Evolutionary conservation across 169 alveolate genomes (phyloP).

Genomic region (Plasmodium adleri): DNA sequence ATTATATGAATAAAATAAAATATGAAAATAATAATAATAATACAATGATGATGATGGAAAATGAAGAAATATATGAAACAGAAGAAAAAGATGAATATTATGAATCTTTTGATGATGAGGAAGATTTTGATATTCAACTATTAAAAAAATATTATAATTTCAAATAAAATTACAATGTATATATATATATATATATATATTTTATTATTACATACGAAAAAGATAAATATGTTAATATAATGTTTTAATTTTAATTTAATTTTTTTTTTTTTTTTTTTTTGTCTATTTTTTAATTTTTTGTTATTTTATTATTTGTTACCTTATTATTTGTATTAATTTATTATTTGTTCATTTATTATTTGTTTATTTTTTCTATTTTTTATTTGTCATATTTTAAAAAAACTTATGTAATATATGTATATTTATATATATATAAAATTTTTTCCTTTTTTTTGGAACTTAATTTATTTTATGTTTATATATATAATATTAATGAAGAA

Average conservation of each 20-base stretch:
- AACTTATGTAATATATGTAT: too few species aligned
- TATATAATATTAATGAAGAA: too few species aligned
- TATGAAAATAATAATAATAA: neutral
- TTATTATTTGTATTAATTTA: neutral
- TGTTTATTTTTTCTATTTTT: too few species aligned
- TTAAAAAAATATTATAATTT: constrained; percentile 59
- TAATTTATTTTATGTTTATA: too few species aligned
- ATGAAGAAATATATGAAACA: constrained; percentile 16
- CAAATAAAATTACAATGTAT: constrained; percentile 8
- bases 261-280: constrained; percentile 16
- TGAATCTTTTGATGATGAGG: constrained; percentile 48
- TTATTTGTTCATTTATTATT: neutral
- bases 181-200: neutral
- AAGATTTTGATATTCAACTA: constrained; percentile 75
- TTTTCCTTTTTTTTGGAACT: too few species aligned
- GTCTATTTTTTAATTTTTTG: neutral
- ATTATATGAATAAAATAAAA: neutral
- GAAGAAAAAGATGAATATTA: constrained; percentile 36
- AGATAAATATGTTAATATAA: neutral
- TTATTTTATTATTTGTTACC: neutral
- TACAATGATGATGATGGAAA: neutral
- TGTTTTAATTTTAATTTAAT: neutral
- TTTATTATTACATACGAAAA: neutral
- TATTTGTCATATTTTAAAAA: too few species aligned
- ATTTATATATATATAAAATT: too few species aligned